Evolutionary conservation across 805 yeast species (phyloP), one percentile per base, ranked within the genome.

Genomic region (Metschnikowia drakensbergensis): DNA sequence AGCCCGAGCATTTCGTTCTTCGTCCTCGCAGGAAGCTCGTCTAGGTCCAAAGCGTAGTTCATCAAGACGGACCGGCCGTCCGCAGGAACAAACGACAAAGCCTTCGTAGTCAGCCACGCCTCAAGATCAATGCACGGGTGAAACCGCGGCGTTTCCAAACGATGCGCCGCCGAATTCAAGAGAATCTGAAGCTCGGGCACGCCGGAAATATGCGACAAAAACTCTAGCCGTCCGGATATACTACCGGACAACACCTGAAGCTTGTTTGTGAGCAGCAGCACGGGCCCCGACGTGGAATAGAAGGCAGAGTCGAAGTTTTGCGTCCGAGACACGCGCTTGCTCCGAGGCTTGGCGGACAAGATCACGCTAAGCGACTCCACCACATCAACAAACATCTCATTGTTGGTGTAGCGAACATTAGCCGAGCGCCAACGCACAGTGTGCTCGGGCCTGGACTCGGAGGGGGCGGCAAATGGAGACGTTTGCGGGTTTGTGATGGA

Each of bases 301-400:
- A 61, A 63, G 5, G 63, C 62, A 28, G 56, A 59, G 53, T 58
- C 60, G 36, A 57, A 52, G 47, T 60, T 50, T 13, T 53, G 57
- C 25, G 48, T 39, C 26, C 55, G 48, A 13, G 53, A 41, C 9
- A 48, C 32, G 13, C 52, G 56, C 8, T 50, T 45, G 26, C 37
- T 45, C 13, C 33, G 27, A 28, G 46, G 48, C 26, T 51, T 51
- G 9, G 58, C 59, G 22, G 52, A 70, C 23, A 83, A 64, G 0
- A 85, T 74, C 33, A 84, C 76, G 53, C 76, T 77, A 23, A 87
- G 64, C 0, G 75, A 69, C 63, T 92, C 99, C 2, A 75, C 73
- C 5, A 94, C 63, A 65, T 94, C 98, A 6, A 92, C 85, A 62
- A 83, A 89, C 65, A 92, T 74, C 65, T 92, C 98, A 64, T 92